Evolutionary conservation across 306 rosid genomes (phyloP).

Genomic region (Rosa lucieae): DNA sequence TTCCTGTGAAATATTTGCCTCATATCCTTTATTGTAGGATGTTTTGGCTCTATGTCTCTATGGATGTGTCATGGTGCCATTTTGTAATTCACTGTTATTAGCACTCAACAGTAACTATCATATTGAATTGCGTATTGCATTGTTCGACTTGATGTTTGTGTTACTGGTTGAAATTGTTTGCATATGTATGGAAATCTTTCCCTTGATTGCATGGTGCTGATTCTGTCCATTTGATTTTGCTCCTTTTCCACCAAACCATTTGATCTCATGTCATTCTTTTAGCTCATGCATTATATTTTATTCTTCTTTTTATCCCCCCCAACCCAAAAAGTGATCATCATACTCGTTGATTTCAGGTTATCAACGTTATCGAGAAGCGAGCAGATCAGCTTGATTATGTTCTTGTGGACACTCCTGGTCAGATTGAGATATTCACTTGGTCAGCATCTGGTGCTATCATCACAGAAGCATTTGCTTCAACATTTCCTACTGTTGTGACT

Average conservation of each 20-base stretch:
- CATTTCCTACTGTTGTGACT: slow-evolving; percentile 85
- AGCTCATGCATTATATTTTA: slow-evolving; percentile 2
- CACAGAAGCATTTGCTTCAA: slow-evolving; percentile 98
- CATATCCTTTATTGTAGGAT: too few species aligned
- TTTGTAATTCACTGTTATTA: neutral
- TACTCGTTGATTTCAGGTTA: slow-evolving; percentile 53
- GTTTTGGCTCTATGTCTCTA: neutral
- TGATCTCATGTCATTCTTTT: neutral
- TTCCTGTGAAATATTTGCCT: too few species aligned
- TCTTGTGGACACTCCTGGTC: slow-evolving; percentile 93
- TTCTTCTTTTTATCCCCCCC: neutral
- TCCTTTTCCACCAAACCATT: neutral
- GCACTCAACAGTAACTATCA: neutral
- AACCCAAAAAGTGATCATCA: slow-evolving; percentile 8
- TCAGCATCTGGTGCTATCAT: slow-evolving; percentile 97
- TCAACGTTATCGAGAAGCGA: slow-evolving; percentile 74
- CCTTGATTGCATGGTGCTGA: neutral
- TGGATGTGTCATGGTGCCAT: neutral
- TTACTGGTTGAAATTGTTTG: neutral
- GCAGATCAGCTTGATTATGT: slow-evolving; percentile 95
- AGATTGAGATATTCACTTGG: slow-evolving; percentile 98
- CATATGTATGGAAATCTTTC: neutral
- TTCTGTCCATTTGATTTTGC: neutral
- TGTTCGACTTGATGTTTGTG: neutral
- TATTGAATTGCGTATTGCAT: neutral